phyloP scores from a whole-genome alignment of 805 yeast genomes.

The Metschnikowia cerradonensis region DNA sequence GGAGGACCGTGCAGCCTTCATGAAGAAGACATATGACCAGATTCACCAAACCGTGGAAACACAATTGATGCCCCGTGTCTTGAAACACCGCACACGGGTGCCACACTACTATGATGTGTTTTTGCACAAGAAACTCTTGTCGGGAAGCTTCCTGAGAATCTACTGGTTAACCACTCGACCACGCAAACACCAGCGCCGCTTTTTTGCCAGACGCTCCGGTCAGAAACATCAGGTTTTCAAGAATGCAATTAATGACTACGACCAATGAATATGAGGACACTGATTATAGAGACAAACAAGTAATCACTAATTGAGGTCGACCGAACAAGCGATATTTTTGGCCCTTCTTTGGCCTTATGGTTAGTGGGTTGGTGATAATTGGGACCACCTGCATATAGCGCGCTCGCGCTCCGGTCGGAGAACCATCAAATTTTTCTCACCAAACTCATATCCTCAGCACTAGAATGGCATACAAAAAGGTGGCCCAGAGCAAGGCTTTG shows the following conservation, averaged over 20 bases:
- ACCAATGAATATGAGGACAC: neutral
- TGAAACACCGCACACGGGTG: conserved; percentile 12
- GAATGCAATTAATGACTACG: neutral
- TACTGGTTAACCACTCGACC: conserved; percentile 25
- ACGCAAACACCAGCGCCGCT: neutral
- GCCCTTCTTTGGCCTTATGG: too few relatives aligned
- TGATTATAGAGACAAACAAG: too few relatives aligned
- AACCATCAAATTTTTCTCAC: conserved; percentile 7
- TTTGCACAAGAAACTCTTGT: conserved; percentile 22
- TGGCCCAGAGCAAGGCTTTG: conserved; percentile 37
- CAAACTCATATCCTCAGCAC: conserved; percentile 1
- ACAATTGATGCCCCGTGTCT: conserved; percentile 24
- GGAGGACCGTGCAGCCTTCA: conserved; percentile 24
- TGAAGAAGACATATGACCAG: conserved; percentile 23
- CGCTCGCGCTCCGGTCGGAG: neutral
- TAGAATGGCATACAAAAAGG: conserved; percentile 42
- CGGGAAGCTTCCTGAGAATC: conserved; percentile 28
- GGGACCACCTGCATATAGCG: neutral
- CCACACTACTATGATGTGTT: conserved; percentile 22
- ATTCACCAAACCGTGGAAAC: conserved; percentile 26
- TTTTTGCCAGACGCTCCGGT: neutral
- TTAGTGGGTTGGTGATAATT: too few relatives aligned
- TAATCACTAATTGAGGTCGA: too few relatives aligned
- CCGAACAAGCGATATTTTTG: too few relatives aligned
- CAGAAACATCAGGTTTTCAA: neutral